Percentiles rank a stretch among this genome's conserved stretches.
Conservation (phyloP, 2,329 filamentous ascomycete genomes). For the Ploettnerulaceae sp. region DNA sequence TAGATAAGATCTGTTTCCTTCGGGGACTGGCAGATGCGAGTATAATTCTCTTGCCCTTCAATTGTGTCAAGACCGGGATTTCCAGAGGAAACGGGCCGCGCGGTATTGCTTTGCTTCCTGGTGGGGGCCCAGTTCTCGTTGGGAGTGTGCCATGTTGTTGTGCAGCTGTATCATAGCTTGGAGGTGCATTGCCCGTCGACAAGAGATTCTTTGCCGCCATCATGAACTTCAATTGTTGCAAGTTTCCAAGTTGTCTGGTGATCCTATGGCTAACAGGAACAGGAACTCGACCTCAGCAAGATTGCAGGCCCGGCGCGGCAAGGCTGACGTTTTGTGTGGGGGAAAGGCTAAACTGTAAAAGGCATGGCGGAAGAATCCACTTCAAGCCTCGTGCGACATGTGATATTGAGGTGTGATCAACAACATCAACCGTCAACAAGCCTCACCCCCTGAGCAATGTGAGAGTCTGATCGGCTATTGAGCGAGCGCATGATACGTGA, state of each 20-base stretch:
- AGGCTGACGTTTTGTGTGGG: not conserved
- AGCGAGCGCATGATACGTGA: constrained; percentile 2
- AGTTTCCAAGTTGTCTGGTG: too few species aligned
- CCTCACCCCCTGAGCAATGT: not conserved
- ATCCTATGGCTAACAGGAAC: not conserved
- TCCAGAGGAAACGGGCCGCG: constrained; percentile 61
- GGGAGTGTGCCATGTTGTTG: constrained; percentile 26
- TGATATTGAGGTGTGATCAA: constrained; percentile 9
- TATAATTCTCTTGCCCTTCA: constrained; percentile 76
- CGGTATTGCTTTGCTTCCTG: constrained; percentile 19
- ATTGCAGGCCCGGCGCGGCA: not conserved
- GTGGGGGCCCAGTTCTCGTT: constrained; percentile 15
- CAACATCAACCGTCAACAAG: not conserved
- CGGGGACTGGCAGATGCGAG: constrained; percentile 87
- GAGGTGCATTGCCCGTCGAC: constrained; percentile 19
- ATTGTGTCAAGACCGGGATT: constrained; percentile 70
- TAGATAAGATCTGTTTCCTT: constrained; percentile 72
- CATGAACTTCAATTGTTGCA: not conserved
- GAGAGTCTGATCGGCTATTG: not conserved
- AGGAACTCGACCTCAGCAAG: too few species aligned
- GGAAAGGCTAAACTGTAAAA: not conserved
- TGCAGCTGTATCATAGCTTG: constrained; percentile 27
- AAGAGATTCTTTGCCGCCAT: constrained; percentile 17
- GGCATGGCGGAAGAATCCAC: too few species aligned
- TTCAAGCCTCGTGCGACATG: not conserved